Base-by-base conservation (phyloP, 495 filamentous ascomycete species). In the Trichoderma virens region DNA sequence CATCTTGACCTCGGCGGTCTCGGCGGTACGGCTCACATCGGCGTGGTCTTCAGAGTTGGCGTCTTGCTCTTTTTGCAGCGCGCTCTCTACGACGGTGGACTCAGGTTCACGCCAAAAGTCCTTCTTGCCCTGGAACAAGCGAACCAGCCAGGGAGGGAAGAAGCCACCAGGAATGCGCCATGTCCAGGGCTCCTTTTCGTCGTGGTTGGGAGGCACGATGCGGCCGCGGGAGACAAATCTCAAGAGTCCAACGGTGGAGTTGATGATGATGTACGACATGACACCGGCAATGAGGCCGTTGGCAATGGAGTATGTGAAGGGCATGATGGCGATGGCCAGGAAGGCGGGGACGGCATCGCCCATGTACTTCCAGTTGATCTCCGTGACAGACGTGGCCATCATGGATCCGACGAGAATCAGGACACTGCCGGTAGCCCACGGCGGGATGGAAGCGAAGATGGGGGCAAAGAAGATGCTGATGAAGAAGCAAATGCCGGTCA, bases 381-480 rank as follows among this genome's bases (percentile, higher is more conserved):
- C 87, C 28, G 80, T 82, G 14, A 85, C 86, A 3, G 89, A 77
- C 64, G 84, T 81, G 67, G 87, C 85, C 90, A 93, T 93, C 80
- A 93, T 86, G 34, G 87, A 84, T 35, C 90, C 89, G 62, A 93
- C 88, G 38, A 93, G 83, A 67, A 93, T 83, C 23, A 93, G 84
- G 27, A 90, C 91, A 74, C 86, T 90, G 23, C 90, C 90, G 3
- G 90, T 93, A 1, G 90, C 90, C 89, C 89, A 93, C 0, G 89
- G 83, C 3, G 90, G 90, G 65, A 93, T 93, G 0, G 86, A 90
- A 16, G 90, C 90, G 71, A 93, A 93, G 65, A 93, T 91, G 1
- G 90, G 90, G 0, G 90, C 89, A 72, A 93, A 93, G 81, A 93
- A 93, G 38, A 93, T 83, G 39, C 88, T 82, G 70, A 93, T 86